Percentiles rank a stretch among this genome's conserved stretches.
phyloP scores from a whole-genome alignment of 2,329 filamentous ascomycete genomes.

The Drechslerella coelobrocha region DNA sequence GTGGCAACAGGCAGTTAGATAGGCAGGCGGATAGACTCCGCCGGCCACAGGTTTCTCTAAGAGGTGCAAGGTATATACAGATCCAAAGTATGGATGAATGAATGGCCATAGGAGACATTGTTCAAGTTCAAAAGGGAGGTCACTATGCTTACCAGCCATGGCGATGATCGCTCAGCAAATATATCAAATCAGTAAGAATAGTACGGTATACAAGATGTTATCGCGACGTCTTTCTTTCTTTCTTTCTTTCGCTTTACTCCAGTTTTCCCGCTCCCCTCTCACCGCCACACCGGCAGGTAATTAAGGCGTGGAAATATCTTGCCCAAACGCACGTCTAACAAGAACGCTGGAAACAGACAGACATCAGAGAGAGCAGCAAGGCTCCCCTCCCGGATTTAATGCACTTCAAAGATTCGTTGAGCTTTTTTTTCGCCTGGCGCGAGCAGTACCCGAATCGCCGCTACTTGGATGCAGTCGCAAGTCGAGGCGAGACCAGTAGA shows the following conservation, averaged over 20 bases:
- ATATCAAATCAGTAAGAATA: constrained; percentile 36
- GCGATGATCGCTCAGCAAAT: constrained; percentile 54
- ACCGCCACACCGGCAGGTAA: constrained; percentile 41
- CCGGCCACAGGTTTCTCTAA: neutral
- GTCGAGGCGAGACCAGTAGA: neutral
- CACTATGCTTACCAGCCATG: constrained; percentile 69
- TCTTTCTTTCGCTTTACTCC: constrained; percentile 2
- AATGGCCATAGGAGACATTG: constrained; percentile 24
- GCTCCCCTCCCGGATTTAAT: constrained; percentile 30
- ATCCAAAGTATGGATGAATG: neutral
- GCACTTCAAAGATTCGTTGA: neutral
- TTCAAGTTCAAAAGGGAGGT: constrained; percentile 52
- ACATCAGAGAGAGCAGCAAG: constrained; percentile 42
- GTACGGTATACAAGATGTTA: constrained; percentile 58
- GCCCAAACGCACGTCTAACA: constrained; percentile 25
- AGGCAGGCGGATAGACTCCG: neutral
- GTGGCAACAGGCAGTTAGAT: neutral
- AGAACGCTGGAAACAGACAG: constrained; percentile 47
- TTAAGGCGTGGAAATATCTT: constrained; percentile 1
- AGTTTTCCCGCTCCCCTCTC: constrained; percentile 20
- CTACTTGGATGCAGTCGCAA: neutral
- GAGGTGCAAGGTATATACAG: constrained; percentile 10
- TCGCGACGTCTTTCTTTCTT: constrained; percentile 54
- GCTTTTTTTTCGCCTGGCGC: too few species aligned
- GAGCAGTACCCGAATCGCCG: too few species aligned